A percentile compares a stretch with the other conserved stretches of the same genome.
phyloP scores from a whole-genome alignment of 2,329 filamentous ascomycete species.

The Ophiosphaerella korrae region DNA sequence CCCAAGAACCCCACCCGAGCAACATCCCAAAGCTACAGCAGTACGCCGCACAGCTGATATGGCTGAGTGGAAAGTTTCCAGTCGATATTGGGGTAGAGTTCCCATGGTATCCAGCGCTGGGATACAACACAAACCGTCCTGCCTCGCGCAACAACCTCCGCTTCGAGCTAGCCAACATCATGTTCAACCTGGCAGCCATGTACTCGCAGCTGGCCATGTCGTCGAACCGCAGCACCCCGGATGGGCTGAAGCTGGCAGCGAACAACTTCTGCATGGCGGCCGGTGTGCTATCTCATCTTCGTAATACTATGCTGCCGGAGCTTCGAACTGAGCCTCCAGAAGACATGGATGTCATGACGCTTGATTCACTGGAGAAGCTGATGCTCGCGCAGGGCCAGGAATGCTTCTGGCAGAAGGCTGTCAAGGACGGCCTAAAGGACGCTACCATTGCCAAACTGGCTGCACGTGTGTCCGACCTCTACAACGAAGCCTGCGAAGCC shows the following conservation, averaged over 20 bases:
- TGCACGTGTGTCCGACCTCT: slow-evolving; percentile 88
- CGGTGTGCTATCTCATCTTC: slow-evolving; percentile 80
- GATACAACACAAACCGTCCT: slow-evolving; percentile 82
- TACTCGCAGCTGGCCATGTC: slow-evolving; percentile 90
- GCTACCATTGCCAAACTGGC: slow-evolving; percentile 89
- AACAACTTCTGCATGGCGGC: slow-evolving; percentile 89
- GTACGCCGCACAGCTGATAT: slow-evolving; percentile 91
- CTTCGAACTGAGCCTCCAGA: slow-evolving; percentile 84
- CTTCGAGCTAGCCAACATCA: slow-evolving; percentile 87
- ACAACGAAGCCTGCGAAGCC: slow-evolving; percentile 80
- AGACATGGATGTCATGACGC: slow-evolving; percentile 89
- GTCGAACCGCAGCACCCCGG: slow-evolving; percentile 75
- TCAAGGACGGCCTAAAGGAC: slow-evolving; percentile 92
- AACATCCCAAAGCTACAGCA: slow-evolving; percentile 86
- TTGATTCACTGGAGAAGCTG: slow-evolving; percentile 81
- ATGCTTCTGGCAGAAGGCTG: slow-evolving; percentile 97
- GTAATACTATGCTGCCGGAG: slow-evolving; percentile 77
- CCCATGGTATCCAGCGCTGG: slow-evolving; percentile 91
- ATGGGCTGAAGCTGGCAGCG: slow-evolving; percentile 85
- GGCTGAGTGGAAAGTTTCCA: slow-evolving; percentile 94
- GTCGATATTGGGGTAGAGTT: slow-evolving; percentile 96
- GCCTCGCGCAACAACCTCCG: slow-evolving; percentile 69
- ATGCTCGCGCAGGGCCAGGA: slow-evolving; percentile 93
- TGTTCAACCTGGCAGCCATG: slow-evolving; percentile 91
- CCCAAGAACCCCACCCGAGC: slow-evolving; percentile 84